phyloP scores from a whole-genome alignment of 2,329 filamentous ascomycete genomes.

The Cladorrhinum sp. region DNA sequence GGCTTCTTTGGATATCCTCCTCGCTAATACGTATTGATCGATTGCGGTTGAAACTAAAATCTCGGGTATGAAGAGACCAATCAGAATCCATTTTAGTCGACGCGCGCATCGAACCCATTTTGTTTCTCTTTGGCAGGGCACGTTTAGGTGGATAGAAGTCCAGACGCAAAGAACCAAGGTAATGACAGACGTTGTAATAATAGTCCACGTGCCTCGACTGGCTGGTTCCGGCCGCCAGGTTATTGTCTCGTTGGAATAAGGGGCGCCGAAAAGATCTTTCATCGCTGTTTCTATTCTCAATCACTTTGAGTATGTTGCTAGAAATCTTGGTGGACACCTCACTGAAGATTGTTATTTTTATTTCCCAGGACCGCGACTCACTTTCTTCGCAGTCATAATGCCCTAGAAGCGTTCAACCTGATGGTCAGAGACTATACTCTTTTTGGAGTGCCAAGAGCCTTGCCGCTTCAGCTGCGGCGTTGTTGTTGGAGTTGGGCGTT shows the following conservation, averaged over 20 bases:
- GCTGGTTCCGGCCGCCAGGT: not conserved
- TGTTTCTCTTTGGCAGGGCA: not conserved
- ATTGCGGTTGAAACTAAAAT: not conserved
- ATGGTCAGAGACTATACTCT: not conserved
- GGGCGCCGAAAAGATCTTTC: not conserved
- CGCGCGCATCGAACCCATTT: not conserved
- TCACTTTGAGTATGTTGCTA: not conserved
- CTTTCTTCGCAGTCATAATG: no score
- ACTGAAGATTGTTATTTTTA: no score
- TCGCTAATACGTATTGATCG: not conserved
- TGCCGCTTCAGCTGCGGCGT: not conserved
- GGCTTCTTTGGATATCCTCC: not conserved
- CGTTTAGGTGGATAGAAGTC: constrained; percentile 3
- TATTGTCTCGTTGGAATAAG: not conserved
- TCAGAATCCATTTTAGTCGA: not conserved
- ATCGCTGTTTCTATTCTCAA: not conserved
- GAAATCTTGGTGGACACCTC: no score
- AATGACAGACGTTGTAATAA: constrained; percentile 1
- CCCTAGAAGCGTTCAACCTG: not conserved
- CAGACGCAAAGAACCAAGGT: constrained; percentile 6
- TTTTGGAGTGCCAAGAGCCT: not conserved
- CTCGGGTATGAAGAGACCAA: constrained; percentile 1
- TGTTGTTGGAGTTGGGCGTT: no score
- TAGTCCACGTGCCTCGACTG: not conserved
- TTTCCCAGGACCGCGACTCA: no score